Evolutionary conservation across 1,284 basidiomycete species (phyloP).

Genomic region (Fomitiporia mediterranea): DNA sequence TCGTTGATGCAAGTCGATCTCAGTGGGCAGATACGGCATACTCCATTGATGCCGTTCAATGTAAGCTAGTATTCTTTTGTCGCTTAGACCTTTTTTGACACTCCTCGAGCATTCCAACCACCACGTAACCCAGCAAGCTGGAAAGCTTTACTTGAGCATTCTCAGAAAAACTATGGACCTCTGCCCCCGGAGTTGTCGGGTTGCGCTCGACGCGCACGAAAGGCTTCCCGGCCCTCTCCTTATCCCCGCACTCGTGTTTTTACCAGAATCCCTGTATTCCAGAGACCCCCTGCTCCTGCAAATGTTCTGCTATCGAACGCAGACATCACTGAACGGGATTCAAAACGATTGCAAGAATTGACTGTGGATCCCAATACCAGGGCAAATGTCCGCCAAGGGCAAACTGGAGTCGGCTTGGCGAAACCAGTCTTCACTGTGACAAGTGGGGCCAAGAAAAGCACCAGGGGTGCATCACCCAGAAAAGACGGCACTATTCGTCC

Average conservation of each 20-base stretch:
- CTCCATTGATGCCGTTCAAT: slow-evolving; percentile 64
- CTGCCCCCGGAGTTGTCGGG: slow-evolving; percentile 63
- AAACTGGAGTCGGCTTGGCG: slow-evolving; percentile 35
- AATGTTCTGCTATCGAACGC: slow-evolving; percentile 19
- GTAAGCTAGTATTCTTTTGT: slow-evolving; percentile 39
- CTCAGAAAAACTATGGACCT: slow-evolving; percentile 61
- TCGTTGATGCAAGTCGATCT: slow-evolving; percentile 61
- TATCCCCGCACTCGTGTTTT: slow-evolving; percentile 50
- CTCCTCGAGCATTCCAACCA: slow-evolving; percentile 58
- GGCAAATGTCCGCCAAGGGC: slow-evolving; percentile 27
- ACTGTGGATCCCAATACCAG: slow-evolving; percentile 37
- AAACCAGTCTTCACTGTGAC: slow-evolving; percentile 42
- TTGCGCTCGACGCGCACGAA: slow-evolving; percentile 55
- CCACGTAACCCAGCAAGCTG: slow-evolving; percentile 60
- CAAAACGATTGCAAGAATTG: slow-evolving; percentile 28
- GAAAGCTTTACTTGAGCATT: slow-evolving; percentile 68
- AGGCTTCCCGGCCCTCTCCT: slow-evolving; percentile 64
- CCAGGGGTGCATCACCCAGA: slow-evolving; percentile 4
- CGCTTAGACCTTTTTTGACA: slow-evolving; percentile 16
- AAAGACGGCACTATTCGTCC: slow-evolving; percentile 26
- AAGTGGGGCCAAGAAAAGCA: slow-evolving; percentile 27
- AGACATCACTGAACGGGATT: not conserved
- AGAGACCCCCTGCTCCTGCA: slow-evolving; percentile 31
- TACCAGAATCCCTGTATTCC: slow-evolving; percentile 35
- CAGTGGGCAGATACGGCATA: slow-evolving; percentile 69